Conservation (phyloP, 2,329 filamentous ascomycete species). For the Thermoascus crustaceus region DNA sequence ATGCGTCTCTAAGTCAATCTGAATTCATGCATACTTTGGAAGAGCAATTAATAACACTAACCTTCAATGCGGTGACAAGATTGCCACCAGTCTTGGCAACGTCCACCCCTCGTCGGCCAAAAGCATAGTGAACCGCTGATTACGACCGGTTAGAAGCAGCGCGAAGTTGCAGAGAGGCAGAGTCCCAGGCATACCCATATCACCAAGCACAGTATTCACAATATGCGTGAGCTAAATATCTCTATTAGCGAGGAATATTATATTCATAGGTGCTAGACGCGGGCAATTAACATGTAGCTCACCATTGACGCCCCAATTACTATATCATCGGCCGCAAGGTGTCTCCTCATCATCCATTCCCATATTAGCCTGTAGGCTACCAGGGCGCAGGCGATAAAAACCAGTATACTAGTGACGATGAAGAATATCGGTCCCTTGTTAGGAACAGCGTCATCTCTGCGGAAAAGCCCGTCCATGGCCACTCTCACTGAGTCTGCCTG, state of each 20-base stretch:
- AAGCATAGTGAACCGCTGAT: constrained; percentile 10
- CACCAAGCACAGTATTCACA: constrained; percentile 9
- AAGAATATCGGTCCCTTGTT: constrained; percentile 9
- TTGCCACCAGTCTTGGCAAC: constrained; percentile 7
- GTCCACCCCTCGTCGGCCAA: constrained; percentile 10
- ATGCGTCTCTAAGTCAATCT: not conserved
- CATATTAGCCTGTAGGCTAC: constrained; percentile 8
- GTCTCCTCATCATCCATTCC: constrained; percentile 5
- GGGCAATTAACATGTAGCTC: no score
- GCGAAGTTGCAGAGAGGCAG: not conserved
- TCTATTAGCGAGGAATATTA: no score
- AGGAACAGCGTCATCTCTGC: constrained; percentile 4
- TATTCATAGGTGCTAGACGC: no score
- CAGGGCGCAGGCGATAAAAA: constrained; percentile 6
- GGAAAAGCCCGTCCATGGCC: not conserved
- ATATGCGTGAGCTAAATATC: constrained; percentile 6
- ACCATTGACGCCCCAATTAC: constrained; percentile 11
- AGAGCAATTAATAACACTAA: not conserved
- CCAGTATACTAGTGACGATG: constrained; percentile 8
- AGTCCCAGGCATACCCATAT: constrained; percentile 6
- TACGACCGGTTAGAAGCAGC: not conserved
- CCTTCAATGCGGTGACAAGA: constrained; percentile 8
- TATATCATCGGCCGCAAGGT: constrained; percentile 8
- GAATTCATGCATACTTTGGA: not conserved
- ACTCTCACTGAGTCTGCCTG: not conserved